Conservation (phyloP, 331 rosid genomes). For the Pyracantha coccinea region DNA sequence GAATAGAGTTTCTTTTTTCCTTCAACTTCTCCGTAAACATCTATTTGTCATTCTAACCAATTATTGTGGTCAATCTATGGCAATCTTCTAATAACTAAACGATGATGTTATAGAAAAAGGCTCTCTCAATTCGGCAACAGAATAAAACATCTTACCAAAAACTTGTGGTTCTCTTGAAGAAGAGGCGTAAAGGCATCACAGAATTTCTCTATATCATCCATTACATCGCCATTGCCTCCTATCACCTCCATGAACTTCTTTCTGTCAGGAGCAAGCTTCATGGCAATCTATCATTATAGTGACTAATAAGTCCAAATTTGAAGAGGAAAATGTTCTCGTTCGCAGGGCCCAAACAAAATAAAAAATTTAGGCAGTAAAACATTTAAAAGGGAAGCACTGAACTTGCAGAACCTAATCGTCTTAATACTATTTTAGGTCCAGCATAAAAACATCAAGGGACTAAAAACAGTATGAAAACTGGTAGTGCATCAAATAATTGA, state of each 20-base stretch:
- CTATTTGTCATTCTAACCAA: background rate
- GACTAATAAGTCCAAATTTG: conserved; percentile 8
- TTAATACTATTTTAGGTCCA: background rate
- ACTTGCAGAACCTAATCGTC: background rate
- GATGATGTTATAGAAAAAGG: background rate
- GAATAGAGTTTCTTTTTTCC: background rate
- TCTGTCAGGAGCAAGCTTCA: conserved; percentile 98
- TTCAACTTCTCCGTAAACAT: no score
- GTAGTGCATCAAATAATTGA: background rate
- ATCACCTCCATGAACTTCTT: conserved; percentile 92
- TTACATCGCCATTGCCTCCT: conserved; percentile 57
- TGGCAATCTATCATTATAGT: conserved; percentile 54
- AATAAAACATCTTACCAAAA: conserved; percentile 43
- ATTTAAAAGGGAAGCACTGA: background rate
- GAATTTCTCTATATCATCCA: conserved; percentile 62
- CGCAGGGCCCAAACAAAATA: background rate
- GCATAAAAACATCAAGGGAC: conserved; percentile 1
- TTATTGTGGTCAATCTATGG: background rate
- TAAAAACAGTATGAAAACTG: background rate
- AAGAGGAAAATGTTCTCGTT: background rate
- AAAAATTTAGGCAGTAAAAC: background rate
- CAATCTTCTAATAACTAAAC: background rate
- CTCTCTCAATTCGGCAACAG: background rate
- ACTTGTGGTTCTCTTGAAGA: conserved; percentile 84
- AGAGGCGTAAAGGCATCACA: conserved; percentile 56